Evolutionary conservation across 2,329 filamentous ascomycete species (phyloP).

Genomic region (Ceratocystiopsis brevicomis): DNA sequence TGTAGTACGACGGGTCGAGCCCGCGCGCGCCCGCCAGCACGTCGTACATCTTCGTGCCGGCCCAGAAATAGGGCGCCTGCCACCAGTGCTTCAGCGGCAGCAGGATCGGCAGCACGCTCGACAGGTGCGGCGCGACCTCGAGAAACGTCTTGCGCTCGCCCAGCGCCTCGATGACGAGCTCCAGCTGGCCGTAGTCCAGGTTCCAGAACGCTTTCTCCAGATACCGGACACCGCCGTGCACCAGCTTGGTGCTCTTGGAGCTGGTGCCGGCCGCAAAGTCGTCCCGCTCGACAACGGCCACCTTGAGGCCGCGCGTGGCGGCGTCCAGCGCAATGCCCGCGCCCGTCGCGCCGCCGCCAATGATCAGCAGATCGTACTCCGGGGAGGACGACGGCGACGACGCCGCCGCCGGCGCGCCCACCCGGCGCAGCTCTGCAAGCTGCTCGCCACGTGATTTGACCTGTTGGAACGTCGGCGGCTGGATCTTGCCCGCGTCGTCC

Average conservation of each 20-base stretch:
- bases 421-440: slow-evolving; percentile 1
- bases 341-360: slow-evolving; percentile 63
- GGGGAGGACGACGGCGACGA: slow-evolving; percentile 17
- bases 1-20: slow-evolving; percentile 67
- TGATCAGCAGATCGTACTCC: slow-evolving; percentile 58
- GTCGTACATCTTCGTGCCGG: slow-evolving; percentile 60
- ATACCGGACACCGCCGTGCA: slow-evolving; percentile 70
- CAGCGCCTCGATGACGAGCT: slow-evolving; percentile 63
- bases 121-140: slow-evolving; percentile 66
- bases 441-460: slow-evolving; percentile 4
- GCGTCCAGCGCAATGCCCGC: slow-evolving; percentile 68
- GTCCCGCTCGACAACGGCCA: slow-evolving; percentile 65
- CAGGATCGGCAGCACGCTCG: slow-evolving; percentile 66
- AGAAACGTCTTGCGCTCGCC: slow-evolving; percentile 70
- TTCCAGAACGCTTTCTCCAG: slow-evolving; percentile 77
- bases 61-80: slow-evolving; percentile 60
- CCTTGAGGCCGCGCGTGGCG: slow-evolving; percentile 58
- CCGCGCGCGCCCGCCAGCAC: slow-evolving; percentile 64
- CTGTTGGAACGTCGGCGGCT: slow-evolving; percentile 2
- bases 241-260: slow-evolving; percentile 74
- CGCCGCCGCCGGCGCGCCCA: neutral
- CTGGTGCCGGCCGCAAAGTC: slow-evolving; percentile 69
- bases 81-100: slow-evolving; percentile 68
- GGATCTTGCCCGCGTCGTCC: slow-evolving; percentile 2
- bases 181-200: slow-evolving; percentile 66